These are phyloP conservation scores for Diaporthe aspalathi DNA, from an alignment of 2,329 filamentous ascomycete species.

Conservation along the genomic window DNA sequence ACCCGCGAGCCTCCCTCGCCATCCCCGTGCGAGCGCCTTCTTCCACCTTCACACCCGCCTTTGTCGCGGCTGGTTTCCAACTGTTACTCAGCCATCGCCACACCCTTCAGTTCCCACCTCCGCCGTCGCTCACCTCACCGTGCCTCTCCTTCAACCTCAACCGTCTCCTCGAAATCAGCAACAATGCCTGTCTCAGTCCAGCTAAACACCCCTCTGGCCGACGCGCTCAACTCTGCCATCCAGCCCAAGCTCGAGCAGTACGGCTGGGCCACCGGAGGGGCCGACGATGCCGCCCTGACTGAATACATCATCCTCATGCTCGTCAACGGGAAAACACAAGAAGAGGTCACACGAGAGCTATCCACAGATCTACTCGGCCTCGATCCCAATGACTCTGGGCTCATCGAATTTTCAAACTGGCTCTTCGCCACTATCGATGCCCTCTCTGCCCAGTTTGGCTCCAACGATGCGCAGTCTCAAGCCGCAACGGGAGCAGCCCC, in stretches of 20 bases:
- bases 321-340: conserved; percentile 91
- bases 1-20: conserved; percentile 8
- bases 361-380: conserved; percentile 87
- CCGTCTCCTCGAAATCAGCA: conserved; percentile 15
- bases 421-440: conserved; percentile 87
- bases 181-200: conserved; percentile 83
- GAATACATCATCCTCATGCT: conserved; percentile 99
- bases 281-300: conserved; percentile 83
- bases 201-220: conserved; percentile 83
- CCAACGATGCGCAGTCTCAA: conserved; percentile 51
- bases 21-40: neutral
- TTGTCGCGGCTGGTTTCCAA: conserved; percentile 25
- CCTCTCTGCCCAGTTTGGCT: conserved; percentile 73
- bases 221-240: conserved; percentile 83
- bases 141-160: neutral
- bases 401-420: conserved; percentile 88
- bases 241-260: conserved; percentile 93
- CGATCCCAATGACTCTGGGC: conserved; percentile 83
- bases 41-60: conserved; percentile 16
- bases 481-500: conserved; percentile 49
- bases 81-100: conserved; percentile 3
- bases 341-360: conserved; percentile 89
- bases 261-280: conserved; percentile 86
- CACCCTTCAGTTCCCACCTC: neutral
- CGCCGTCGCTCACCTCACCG: neutral